Base-by-base conservation (phyloP, 345 rosid species). In the Eutrema yunnanense region DNA sequence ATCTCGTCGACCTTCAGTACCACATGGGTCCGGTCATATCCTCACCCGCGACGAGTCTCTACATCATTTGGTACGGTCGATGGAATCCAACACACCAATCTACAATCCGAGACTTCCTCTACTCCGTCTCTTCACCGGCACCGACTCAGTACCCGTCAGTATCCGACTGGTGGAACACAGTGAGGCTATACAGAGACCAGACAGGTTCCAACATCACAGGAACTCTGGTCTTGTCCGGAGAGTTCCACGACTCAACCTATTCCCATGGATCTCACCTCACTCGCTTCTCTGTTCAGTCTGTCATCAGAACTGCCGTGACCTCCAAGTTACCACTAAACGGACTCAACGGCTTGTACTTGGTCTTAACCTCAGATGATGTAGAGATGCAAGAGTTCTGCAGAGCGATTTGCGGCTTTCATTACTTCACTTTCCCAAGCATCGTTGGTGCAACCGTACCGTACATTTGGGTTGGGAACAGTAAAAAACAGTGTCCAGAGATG, bases 11-110 rank as follows among this genome's bases (percentile, higher is more conserved):
- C 73, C 62, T 95, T 65, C 87, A 85, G 38, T 92, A 92, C 86
- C 99, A 95, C 75, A 81, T 88, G 93, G 99, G 99, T 1, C 99
- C 99, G 0, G 92, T 92, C 71, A 85, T 95, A 66, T 84, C 99
- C 53, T 83, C 85, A 62, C 84, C 88, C 71, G 86, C 84, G 42
- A 90, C 92, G 70, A 75, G 63, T 43, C 79, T 95, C 53, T 88
- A 92, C 83, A 44, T 84, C 37, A 95, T 95, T 56, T 95, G 99
- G 99, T 95, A 92, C 86, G 99, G 99, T 19, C 63, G 33, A 60
- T 95, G 97, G 97, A 65, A 76, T 16, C 82, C 72, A 48, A 50
- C 86, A 22, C 96, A 95, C 74, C 93, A 92, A 79, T 83, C 83
- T 73, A 85, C 88, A 69, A 88, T 95, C 78, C 87, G 93, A 12